Evolutionary conservation across 2,329 filamentous ascomycete species (phyloP), one percentile per base, ranked within the genome.

Genomic region (Plectosphaerella plurivora): DNA sequence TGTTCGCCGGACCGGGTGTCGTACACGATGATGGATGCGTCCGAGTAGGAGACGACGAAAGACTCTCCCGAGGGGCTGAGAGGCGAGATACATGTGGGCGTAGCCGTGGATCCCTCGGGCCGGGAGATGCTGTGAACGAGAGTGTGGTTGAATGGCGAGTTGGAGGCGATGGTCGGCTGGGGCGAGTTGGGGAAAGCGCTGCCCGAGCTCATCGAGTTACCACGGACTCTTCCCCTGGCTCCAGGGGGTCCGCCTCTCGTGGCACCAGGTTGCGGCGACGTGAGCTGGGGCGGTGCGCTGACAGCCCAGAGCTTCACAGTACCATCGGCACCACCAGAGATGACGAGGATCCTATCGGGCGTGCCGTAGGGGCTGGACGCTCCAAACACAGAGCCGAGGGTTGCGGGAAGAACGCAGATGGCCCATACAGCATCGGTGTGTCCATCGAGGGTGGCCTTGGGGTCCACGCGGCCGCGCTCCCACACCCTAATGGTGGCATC

Each of bases 381-480:
- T 15, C 92, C 91, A 64, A 97, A 95, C 2, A 97, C 80, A 25
- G 87, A 77, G 3, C 87, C 89, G 16, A 91, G 79, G 0, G 89
- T 93, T 3, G 89, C 85, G 4, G 94, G 94, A 3, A 99, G 80
- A 14, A 97, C 91, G 63, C 92, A 97, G 3, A 99, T 81, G 3
- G 91, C 87, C 94, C 94, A 99, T 5, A 99, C 91, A 4, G 92
- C 91, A 74, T 99, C 94, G 0, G 88, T 96, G 64, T 97, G 94
- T 1, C 92, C 93, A 59, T 97, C 91, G 4, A 99, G 77, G 1
- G 91, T 96, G 2, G 91, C 91, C 70, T 97, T 97, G 8, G 94
- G 91, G 65, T 97, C 94, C 33, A 99, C 91, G 46, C 93, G 80
- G 25, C 93, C 93, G 49, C 92, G 84, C 69, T 99, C 93, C 94